These are phyloP conservation scores for Aplosporella prunicola DNA, from an alignment of 2,329 filamentous ascomycete species.

Conservation along the genomic window DNA sequence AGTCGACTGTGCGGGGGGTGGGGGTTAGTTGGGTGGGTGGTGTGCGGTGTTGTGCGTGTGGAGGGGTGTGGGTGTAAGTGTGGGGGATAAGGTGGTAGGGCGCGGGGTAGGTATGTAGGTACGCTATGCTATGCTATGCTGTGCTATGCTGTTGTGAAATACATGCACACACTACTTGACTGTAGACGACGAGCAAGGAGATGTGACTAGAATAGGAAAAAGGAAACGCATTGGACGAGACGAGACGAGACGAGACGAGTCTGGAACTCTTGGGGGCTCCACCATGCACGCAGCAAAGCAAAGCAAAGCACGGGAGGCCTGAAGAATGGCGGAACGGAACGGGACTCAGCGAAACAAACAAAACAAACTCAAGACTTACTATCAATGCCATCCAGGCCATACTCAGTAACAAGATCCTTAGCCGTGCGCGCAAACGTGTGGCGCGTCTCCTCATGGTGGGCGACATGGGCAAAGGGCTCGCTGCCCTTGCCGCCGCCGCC, in stretches of 20 bases:
- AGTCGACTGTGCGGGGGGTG: slow-evolving; percentile 52
- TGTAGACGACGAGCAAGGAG: no score
- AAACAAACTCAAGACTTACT: slow-evolving; percentile 60
- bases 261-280: not conserved
- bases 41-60: not conserved
- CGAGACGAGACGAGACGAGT: not conserved
- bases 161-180: no score
- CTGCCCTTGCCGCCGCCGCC: slow-evolving; percentile 62
- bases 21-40: not conserved
- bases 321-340: no score
- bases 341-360: not conserved
- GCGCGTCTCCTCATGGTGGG: slow-evolving; percentile 48
- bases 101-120: not conserved
- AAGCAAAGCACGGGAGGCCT: no score
- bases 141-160: no score
- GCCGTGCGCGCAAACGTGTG: slow-evolving; percentile 64
- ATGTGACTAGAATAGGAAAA: no score
- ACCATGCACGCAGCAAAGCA: not conserved
- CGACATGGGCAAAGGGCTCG: slow-evolving; percentile 58
- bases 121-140: no score
- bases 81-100: no score
- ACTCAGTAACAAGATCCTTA: slow-evolving; percentile 57
- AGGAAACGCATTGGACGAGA: no score
- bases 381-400: slow-evolving; percentile 66
- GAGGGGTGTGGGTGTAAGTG: not conserved